Base-by-base conservation (phyloP, 176 grass and related monocot genomes). In the Zoysia pacifica region DNA sequence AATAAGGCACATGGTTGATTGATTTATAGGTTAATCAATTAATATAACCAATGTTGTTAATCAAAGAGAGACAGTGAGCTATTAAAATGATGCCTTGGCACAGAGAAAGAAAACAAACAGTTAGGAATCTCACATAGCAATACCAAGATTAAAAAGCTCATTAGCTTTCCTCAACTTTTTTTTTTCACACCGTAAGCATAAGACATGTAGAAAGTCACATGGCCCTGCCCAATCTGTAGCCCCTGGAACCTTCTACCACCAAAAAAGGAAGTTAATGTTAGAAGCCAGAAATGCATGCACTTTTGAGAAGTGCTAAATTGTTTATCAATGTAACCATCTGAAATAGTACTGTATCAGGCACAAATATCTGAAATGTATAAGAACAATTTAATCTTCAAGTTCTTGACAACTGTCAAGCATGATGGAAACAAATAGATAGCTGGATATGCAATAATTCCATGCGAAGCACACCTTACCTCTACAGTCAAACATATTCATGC, bases 111-210 rank as follows among this genome's bases (percentile, higher is more conserved):
- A 45, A 46, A 38, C 49, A 51, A 74, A 11, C 1, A n/a, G 16
- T 42, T 15, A 76, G 62, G 56, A 39, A 86, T 67, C 85, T 93
- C 38, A 93, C 96, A 92, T 99, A 65, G 90, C 84, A 69, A 99
- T 91, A 56, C 90, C 96, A 86, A 99, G 86, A 67, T 77, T 77
- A 79, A 91, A 95, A 19, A 99, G 82, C 38, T 95, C 93, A 56
- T 93, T 85, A 76, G 88, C 93, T 78, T 90, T 95, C 71, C 71
- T 95, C 64, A 99, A 77, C 28, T 28, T 52, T 90, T 99, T n/a
- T n/a, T 73, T 95, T 99, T 3, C 84, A 83, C 73, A 93, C 93
- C 92, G 95, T 66, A 49, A 87, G 62, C 3, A 48, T 91, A 99
- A 16, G 90, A 89, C 28, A 87, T 77, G 80, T 95, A 99, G 75